Base-by-base conservation (phyloP, 805 yeast genomes). In the Teunomyces tritomae region DNA sequence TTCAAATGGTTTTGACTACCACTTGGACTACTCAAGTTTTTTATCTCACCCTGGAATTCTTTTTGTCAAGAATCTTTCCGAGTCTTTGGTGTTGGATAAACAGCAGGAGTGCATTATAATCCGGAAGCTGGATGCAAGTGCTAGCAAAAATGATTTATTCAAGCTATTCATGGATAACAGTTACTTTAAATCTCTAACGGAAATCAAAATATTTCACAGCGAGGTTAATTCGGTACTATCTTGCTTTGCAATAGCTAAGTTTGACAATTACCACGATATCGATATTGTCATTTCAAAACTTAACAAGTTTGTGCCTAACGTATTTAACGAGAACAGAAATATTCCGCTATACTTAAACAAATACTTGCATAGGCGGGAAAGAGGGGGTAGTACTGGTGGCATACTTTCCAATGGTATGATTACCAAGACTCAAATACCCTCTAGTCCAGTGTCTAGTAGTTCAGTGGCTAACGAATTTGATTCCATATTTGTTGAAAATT, bases 341-440 rank as follows among this genome's bases (percentile, higher is more conserved):
- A 37, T 68, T 47, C 65, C 69, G 17, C 60, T 79, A 30, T 81
- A 78, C 55, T 76, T 85, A 43, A 83, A 84, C 56, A 82, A 75
- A 57, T 89, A 85, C 61, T 76, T 84, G 40, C 83, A 85, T 42
- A 80, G 82, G 54, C 76, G 77, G 49, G 89, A 84, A 57, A 68
- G 90, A 13, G 40, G 39, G 8, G 20, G 10, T 30, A 40, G 35
- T 20, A 4, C 24, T 5, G 24, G 24, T 30, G 14, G 10, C 29
- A 27, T 24, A 27, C 20, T 24, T 24, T 35, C 27, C 27, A 20
- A 26, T 20, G 39, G 39, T 8, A 9, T 35, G 39, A 11, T 35
- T 17, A 10, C 35, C 13, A 35, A 20, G 16, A 16, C 46, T 8
- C 24, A 44, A 24, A 54, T 63, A 11, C n/a, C 46, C 3, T 27